Base-by-base conservation (phyloP, 2,329 filamentous ascomycete genomes). In the Aspergillus spinulosporus region DNA sequence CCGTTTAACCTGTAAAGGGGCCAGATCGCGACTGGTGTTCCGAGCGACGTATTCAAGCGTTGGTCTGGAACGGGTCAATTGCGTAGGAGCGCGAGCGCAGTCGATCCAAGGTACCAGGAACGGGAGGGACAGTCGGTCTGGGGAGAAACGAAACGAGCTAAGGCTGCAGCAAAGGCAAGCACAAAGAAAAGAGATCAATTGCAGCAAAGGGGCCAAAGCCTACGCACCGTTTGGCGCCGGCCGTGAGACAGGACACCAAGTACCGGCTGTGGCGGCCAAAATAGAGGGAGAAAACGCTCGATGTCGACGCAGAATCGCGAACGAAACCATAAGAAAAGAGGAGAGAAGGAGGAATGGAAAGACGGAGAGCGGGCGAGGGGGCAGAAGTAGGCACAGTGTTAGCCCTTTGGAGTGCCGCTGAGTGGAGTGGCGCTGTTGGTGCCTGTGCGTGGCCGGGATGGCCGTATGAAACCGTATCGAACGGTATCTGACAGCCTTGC, bases 221-320 rank as follows among this genome's bases (percentile, higher is more conserved):
- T 75, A 74, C 69, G 72, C 73, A 75, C 73, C 73, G 72, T 74
- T 73, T 74, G 73, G 73, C 72, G 73, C 73, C 72, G 72, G 73
- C 70, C 73, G 72, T 73, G 67, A 74, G 72, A 75, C 72, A 74
- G 72, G 72, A 75, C 72, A 75, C 72, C 72, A 74, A 74, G 68
- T 67, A 73, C 71, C 72, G 72, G 72, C 72, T 74, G 72, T 74
- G 72, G 72, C 72, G 72, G 72, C 72, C 72, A 75, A 71, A 66
- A 68, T 62, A 67, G 54, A 62, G 58, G 44, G 45, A 45, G 56
- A 60, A 69, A 66, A 63, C 68, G 67, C 67, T 71, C 69, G 66
- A 70, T 68, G 58, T 65, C 62, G 67, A 67, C 66, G 67, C 63
- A 66, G 62, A 67, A 62, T 61, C 62, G 61, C 54, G 48, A 57